phyloP scores from a whole-genome alignment of 257 asterid genomes.

The Pogostemon cablin region DNA sequence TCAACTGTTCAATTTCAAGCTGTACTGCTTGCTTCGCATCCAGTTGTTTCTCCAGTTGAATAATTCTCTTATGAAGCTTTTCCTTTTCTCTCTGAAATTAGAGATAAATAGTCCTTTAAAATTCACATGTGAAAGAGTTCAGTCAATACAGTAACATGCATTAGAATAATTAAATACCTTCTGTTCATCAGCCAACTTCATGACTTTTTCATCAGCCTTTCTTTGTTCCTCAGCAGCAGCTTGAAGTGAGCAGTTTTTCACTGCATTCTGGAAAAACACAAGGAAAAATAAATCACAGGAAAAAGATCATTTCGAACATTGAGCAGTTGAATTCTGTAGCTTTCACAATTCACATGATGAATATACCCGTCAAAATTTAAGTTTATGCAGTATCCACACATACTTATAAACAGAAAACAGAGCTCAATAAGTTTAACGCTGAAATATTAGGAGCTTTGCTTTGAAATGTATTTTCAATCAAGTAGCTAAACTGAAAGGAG shows the following conservation, averaged over 20 bases:
- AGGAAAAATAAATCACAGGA: slow-evolving; percentile 2
- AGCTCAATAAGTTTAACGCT: too few relatives aligned
- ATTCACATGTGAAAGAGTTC: slow-evolving; percentile 22
- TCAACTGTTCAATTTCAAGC: slow-evolving; percentile 61
- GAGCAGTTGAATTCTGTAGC: too few relatives aligned
- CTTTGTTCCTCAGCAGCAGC: slow-evolving; percentile 70
- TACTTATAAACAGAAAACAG: too few relatives aligned
- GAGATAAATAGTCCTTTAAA: slow-evolving; percentile 22
- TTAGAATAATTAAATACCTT: slow-evolving; percentile 45
- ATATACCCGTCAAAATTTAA: too few relatives aligned
- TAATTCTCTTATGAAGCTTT: slow-evolving; percentile 49
- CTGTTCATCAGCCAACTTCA: slow-evolving; percentile 74
- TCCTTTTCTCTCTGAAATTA: slow-evolving; percentile 66
- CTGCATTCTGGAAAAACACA: slow-evolving; percentile 63
- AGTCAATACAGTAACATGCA: slow-evolving; percentile 4
- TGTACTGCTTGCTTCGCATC: slow-evolving; percentile 62
- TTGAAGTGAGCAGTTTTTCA: slow-evolving; percentile 55
- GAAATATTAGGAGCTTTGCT: too few relatives aligned
- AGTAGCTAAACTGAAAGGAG: too few relatives aligned
- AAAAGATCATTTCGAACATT: too few relatives aligned
- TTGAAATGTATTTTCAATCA: too few relatives aligned
- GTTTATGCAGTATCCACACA: too few relatives aligned
- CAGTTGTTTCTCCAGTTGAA: slow-evolving; percentile 56
- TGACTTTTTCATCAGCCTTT: slow-evolving; percentile 54
- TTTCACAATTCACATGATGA: too few relatives aligned